Base-by-base conservation (phyloP, 345 rosid species). In the Populus alba region DNA sequence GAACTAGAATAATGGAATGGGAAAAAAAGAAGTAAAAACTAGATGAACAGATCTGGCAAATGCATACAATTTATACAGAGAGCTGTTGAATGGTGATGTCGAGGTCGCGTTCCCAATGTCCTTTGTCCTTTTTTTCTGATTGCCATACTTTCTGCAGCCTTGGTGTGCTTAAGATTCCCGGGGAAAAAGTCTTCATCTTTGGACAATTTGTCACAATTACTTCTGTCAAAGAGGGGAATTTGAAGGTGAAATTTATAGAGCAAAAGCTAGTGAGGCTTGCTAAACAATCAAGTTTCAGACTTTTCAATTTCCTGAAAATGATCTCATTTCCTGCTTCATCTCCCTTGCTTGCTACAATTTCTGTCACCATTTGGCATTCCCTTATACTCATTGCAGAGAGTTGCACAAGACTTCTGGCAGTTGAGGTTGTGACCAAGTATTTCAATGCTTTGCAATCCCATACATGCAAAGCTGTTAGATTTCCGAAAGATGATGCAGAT, bases 381-480 rank as follows among this genome's bases (percentile, higher is more conserved):
- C 10, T 15, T 33, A 86, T 47, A 7, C 23, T 75, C 72, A 83
- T 35, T 39, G 12, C 73, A 20, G 27, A 15, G 12, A 83, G 85
- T 7, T 66, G 37, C 66, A 51, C 51, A 6, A 79, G n/a, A 47
- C 74, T 73, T 75, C 77, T 72, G 18, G 83, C 85, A 0, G 74
- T 63, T 18, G 79, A 63, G 33, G 53, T 7, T 16, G 72, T n/a
- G 8, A 81, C 7, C 45, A 86, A 78, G 29, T 41, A 22, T 6
- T 23, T 3, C 43, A 81, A 61, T 55, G n/a, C 68, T 13, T 79
- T 16, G 17, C 88, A 83, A 11, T 57, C 17, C 2, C 35, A 61
- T 23, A 78, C 78, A 3, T 71, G 7, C n/a, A 84, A 16, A 70
- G 47, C 39, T 1, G 66, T 70, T 25, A 83, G 53, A 49, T 77